Conservation (phyloP, 805 yeast species). For the Peterozyma toletana region DNA sequence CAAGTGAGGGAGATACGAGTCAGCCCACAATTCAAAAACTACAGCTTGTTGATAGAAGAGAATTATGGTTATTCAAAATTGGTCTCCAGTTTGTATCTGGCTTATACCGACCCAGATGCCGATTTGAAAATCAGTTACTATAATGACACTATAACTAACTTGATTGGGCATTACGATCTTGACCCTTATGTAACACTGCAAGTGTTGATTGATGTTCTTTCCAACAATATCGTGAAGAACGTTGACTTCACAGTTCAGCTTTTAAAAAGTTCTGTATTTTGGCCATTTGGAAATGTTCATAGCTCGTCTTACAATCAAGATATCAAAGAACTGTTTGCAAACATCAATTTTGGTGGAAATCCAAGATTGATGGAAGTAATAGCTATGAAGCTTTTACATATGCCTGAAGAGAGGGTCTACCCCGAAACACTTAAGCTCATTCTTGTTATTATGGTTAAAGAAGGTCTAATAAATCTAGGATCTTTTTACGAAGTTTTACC, state of each 20-base stretch:
- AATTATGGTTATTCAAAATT: conserved; percentile 72
- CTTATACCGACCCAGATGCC: conserved; percentile 33
- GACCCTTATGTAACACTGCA: conserved; percentile 71
- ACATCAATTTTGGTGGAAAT: conserved; percentile 45
- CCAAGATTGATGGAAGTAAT: conserved; percentile 46
- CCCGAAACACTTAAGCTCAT: conserved; percentile 38
- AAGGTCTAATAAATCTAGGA: conserved; percentile 59
- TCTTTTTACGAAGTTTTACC: conserved; percentile 47
- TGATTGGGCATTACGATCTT: conserved; percentile 69
- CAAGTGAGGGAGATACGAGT: not conserved
- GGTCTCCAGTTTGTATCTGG: conserved; percentile 36
- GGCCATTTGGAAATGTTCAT: conserved; percentile 26
- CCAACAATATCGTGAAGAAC: conserved; percentile 34
- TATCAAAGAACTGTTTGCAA: conserved; percentile 13
- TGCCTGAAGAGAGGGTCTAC: conserved; percentile 21
- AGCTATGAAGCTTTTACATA: conserved; percentile 32
- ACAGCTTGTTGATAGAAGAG: conserved; percentile 65
- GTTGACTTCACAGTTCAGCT: conserved; percentile 41
- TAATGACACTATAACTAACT: conserved; percentile 38
- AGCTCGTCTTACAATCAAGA: not conserved
- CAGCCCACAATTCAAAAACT: conserved; percentile 35
- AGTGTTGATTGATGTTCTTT: conserved; percentile 46
- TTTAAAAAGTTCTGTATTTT: conserved; percentile 53
- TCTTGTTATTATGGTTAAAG: conserved; percentile 53
- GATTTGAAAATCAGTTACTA: conserved; percentile 34